A percentile compares a stretch with the other conserved stretches of the same genome.
Evolutionary conservation across 805 yeast genomes (phyloP).

Genomic region (Groenewaldozyma tartarivorans): DNA sequence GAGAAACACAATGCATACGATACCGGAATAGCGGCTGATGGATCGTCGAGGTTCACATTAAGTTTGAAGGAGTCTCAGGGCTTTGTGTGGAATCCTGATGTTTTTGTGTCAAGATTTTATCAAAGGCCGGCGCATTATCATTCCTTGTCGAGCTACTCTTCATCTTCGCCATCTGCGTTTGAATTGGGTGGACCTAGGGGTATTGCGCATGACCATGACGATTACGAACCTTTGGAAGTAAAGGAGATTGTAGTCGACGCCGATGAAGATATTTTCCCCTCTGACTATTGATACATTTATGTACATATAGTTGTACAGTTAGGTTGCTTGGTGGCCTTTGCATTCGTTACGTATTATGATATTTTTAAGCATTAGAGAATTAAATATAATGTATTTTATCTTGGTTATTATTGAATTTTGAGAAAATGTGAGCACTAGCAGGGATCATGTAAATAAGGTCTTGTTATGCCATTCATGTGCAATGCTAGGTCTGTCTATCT

Average conservation of each 20-base stretch:
- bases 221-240: conserved; percentile 14
- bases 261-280: conserved; percentile 17
- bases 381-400: no score
- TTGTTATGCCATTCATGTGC: not conserved
- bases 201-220: conserved; percentile 7
- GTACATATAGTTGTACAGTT: not conserved
- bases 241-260: conserved; percentile 16
- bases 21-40: conserved; percentile 17
- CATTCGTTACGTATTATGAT: not conserved
- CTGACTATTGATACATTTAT: conserved; percentile 8
- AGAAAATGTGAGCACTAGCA: no score
- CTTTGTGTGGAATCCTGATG: conserved; percentile 24
- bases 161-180: no score
- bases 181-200: not conserved
- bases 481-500: no score
- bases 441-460: no score
- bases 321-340: not conserved
- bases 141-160: no score
- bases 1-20: conserved; percentile 19
- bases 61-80: conserved; percentile 22
- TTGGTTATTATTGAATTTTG: no score
- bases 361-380: no score
- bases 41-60: conserved; percentile 16
- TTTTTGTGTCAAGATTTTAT: conserved; percentile 19
- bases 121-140: conserved; percentile 9